phyloP scores from a whole-genome alignment of 1,284 basidiomycete genomes.

The Melampsora americana region DNA sequence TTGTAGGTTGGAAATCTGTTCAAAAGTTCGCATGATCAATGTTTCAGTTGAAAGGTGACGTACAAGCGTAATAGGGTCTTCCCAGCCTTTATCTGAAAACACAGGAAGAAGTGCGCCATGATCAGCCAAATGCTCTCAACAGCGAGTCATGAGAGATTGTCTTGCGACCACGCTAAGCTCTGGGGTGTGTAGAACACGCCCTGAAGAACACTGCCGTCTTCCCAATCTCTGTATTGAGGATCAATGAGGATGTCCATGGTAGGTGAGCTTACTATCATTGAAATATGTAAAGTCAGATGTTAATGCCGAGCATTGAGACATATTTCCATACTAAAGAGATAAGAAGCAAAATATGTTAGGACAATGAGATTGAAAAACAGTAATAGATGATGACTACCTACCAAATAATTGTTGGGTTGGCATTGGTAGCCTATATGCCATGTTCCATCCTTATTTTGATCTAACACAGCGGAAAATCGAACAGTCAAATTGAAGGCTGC shows the following conservation, averaged over 20 bases:
- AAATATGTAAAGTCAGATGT: slow-evolving; percentile 46
- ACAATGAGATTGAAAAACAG: background rate
- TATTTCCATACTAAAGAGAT: slow-evolving; percentile 47
- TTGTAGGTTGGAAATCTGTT: background rate
- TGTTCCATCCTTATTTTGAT: slow-evolving; percentile 45
- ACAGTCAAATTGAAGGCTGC: too few species aligned
- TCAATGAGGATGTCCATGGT: background rate
- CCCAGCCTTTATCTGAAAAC: slow-evolving; percentile 33
- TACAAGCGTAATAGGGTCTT: slow-evolving; percentile 47
- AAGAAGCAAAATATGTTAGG: background rate
- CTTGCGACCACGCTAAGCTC: too few species aligned
- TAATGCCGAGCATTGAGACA: slow-evolving; percentile 47
- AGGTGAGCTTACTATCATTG: slow-evolving; percentile 40
- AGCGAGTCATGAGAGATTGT: too few species aligned
- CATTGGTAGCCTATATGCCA: slow-evolving; percentile 48
- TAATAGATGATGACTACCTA: background rate
- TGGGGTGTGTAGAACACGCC: too few species aligned
- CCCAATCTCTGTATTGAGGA: background rate
- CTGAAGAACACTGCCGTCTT: background rate
- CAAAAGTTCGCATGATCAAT: too few species aligned
- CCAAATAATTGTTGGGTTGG: slow-evolving; percentile 45
- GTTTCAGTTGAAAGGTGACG: background rate
- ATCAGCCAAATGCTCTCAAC: background rate
- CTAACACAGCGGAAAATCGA: slow-evolving; percentile 13
- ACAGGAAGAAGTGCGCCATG: too few species aligned